Evolutionary conservation across 2,329 filamentous ascomycete species (phyloP), one percentile per base, ranked within the genome.

Genomic region (Graphilbum ipis-grandicollis): DNA sequence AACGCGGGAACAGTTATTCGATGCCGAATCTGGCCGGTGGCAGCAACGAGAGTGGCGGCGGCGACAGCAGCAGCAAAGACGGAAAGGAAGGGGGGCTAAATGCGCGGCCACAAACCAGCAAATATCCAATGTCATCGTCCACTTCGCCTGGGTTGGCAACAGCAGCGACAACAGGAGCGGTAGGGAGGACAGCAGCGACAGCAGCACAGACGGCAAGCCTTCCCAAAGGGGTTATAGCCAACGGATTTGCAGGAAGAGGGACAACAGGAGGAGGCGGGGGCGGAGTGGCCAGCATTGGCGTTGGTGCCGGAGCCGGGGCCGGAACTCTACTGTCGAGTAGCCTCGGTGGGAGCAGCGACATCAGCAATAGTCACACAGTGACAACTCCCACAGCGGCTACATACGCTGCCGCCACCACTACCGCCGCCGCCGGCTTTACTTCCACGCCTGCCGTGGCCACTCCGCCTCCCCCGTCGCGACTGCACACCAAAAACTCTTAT

Each of bases 91-190:
- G 57, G 25, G n/a, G n/a, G n/a, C n/a, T n/a, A n/a, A 73, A 62
- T 42, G 68, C 70, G 5, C 59, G 71, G 22, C 72, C 73, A 14
- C 69, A 74, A 47, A 74, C 69, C 12, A 66, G 68, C 58, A 68
- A 74, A 50, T 61, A 71, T 44, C 56, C 70, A 23, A 48, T 57
- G 12, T 54, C 59, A n/a, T n/a, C n/a, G n/a, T n/a, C n/a, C n/a
- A n/a, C n/a, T n/a, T n/a, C n/a, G n/a, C n/a, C n/a, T n/a, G n/a
- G n/a, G n/a, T n/a, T n/a, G n/a, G n/a, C n/a, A n/a, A n/a, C n/a
- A n/a, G n/a, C n/a, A n/a, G n/a, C n/a, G n/a, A n/a, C n/a, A n/a
- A n/a, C n/a, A n/a, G n/a, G n/a, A n/a, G n/a, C n/a, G n/a, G n/a
- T n/a, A n/a, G n/a, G n/a, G n/a, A n/a, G n/a, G 18, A 49, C 54